phyloP scores from a whole-genome alignment of 1,284 basidiomycete genomes.

The Athelia sp. region DNA sequence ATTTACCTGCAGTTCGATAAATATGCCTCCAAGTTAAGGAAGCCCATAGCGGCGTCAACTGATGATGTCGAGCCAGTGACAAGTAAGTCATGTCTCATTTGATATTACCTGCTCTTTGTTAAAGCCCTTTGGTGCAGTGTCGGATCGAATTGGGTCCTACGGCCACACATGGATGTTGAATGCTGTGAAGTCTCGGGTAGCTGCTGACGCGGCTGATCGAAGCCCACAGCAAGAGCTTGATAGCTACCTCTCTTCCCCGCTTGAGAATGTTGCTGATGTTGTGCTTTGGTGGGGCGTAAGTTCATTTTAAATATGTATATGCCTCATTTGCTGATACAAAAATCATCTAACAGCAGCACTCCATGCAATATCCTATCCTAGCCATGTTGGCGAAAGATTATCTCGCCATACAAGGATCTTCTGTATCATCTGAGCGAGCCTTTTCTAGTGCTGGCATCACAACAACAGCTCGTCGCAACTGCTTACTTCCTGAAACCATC shows the following conservation, averaged over 20 bases:
- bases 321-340: background rate
- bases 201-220: background rate
- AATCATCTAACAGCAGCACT: conserved; percentile 3
- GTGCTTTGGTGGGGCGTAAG: conserved; percentile 16
- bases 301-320: background rate
- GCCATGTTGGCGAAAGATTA: conserved; percentile 18
- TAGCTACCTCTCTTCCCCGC: background rate
- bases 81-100: too few relatives aligned
- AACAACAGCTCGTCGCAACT: conserved; percentile 12
- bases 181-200: background rate
- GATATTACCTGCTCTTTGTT: too few relatives aligned
- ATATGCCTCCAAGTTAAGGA: conserved; percentile 4
- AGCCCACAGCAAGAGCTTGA: background rate
- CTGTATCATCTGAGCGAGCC: conserved; percentile 14
- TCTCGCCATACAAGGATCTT: conserved; percentile 18
- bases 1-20: conserved; percentile 12
- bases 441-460: conserved; percentile 17
- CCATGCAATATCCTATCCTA: conserved; percentile 10
- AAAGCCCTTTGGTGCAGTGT: too few relatives aligned
- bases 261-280: background rate
- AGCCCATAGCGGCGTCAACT: background rate
- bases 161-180: background rate
- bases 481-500: conserved; percentile 12
- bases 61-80: too few relatives aligned
- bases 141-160: background rate